Evolutionary conservation across 2,329 filamentous ascomycete genomes (phyloP).

Genomic region (Elsinoe arachidis): DNA sequence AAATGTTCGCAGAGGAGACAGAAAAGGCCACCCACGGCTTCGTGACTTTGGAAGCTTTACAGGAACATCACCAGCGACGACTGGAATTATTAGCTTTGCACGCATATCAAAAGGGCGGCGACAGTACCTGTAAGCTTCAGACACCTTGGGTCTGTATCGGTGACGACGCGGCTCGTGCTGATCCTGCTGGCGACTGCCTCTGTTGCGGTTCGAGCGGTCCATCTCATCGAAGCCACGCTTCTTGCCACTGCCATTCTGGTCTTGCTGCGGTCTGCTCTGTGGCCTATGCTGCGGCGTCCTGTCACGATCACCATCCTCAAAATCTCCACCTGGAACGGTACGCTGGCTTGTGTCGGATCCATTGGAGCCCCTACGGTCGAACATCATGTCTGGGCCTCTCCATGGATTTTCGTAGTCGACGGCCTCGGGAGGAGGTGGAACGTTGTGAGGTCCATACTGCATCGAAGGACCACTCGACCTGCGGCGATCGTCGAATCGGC

Average conservation of each 20-base stretch:
- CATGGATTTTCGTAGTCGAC: conserved; percentile 16
- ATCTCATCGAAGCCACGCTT: conserved; percentile 20
- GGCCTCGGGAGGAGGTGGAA: conserved; percentile 16
- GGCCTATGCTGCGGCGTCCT: conserved; percentile 2
- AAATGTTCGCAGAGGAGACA: conserved; percentile 6
- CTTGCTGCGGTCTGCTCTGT: not conserved
- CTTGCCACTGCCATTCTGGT: conserved; percentile 15
- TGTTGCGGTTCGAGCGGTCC: conserved; percentile 13
- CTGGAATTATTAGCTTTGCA: not conserved
- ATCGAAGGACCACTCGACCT: not conserved
- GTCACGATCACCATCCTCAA: conserved; percentile 17
- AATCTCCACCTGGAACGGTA: conserved; percentile 20
- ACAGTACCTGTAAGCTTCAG: conserved; percentile 18
- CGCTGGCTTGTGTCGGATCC: conserved; percentile 19
- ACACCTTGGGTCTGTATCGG: conserved; percentile 12
- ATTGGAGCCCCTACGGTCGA: conserved; percentile 8
- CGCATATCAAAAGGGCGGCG: not conserved
- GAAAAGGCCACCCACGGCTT: conserved; percentile 2
- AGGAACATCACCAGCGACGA: not conserved
- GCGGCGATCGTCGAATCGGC: not conserved
- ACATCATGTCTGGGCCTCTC: conserved; percentile 16
- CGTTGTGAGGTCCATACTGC: conserved; percentile 13
- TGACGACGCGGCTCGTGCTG: conserved; percentile 14
- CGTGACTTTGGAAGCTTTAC: not conserved
- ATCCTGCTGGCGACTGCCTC: conserved; percentile 16